Conservation (phyloP, 768 basidiomycete species). For the Auricularia sp. region DNA sequence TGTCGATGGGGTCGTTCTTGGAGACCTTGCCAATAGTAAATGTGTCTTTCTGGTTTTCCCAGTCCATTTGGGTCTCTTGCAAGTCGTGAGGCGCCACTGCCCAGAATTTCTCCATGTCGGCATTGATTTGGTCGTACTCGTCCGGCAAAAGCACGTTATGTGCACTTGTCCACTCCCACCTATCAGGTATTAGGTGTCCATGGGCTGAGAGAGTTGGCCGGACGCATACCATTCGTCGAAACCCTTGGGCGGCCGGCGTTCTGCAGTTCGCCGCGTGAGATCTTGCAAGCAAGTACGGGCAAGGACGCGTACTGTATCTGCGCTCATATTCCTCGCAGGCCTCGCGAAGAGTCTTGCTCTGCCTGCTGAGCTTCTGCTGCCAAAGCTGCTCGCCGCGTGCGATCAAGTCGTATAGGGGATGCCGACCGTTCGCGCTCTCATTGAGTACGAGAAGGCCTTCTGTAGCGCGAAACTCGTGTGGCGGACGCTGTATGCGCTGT, state of each 20-base stretch:
- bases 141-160: constrained; percentile 41
- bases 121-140: constrained; percentile 44
- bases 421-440: constrained; percentile 19
- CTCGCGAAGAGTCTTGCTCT: constrained; percentile 28
- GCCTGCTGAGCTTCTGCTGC: constrained; percentile 24
- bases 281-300: not conserved
- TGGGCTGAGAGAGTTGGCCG: not conserved
- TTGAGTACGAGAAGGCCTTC: constrained; percentile 28
- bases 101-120: constrained; percentile 35
- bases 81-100: constrained; percentile 29
- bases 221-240: constrained; percentile 34
- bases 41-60: constrained; percentile 23
- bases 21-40: constrained; percentile 27
- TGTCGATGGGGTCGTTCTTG: constrained; percentile 5
- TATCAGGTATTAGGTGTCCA: not conserved
- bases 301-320: constrained; percentile 16
- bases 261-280: not conserved
- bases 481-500: not conserved
- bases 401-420: constrained; percentile 39
- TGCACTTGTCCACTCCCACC: constrained; percentile 38
- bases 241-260: constrained; percentile 30
- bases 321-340: constrained; percentile 31
- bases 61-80: constrained; percentile 17
- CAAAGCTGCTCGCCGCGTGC: constrained; percentile 28
- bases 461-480: constrained; percentile 15